Conservation (phyloP, 805 yeast species). For the Candida ulmi region DNA sequence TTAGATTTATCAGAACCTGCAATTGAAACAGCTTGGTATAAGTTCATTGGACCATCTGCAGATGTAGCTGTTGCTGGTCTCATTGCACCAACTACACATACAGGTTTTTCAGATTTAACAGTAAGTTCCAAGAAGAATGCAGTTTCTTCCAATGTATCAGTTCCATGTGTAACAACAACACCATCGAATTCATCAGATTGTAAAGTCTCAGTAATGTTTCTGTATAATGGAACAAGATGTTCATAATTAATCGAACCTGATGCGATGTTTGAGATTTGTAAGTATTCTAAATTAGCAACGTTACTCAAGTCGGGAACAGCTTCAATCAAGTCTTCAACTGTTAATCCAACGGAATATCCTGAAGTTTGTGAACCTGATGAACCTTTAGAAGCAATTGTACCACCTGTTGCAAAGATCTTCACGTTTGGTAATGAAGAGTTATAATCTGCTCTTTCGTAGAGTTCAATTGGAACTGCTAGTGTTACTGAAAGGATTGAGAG, state of each 20-base stretch:
- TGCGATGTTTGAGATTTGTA: slow-evolving; percentile 32
- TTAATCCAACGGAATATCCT: slow-evolving; percentile 47
- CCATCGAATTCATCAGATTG: slow-evolving; percentile 41
- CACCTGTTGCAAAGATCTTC: slow-evolving; percentile 53
- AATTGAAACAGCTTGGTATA: slow-evolving; percentile 61
- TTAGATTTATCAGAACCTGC: slow-evolving; percentile 46
- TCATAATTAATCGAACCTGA: slow-evolving; percentile 49
- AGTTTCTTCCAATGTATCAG: slow-evolving; percentile 65
- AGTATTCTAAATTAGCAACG: slow-evolving; percentile 51
- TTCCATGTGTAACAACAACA: slow-evolving; percentile 65
- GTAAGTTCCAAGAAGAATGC: slow-evolving; percentile 56
- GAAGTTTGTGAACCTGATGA: slow-evolving; percentile 42
- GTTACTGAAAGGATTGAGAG: not conserved
- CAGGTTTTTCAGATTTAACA: slow-evolving; percentile 27
- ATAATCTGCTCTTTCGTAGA: not conserved
- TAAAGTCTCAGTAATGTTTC: slow-evolving; percentile 40
- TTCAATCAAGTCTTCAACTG: slow-evolving; percentile 44
- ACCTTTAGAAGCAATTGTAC: slow-evolving; percentile 55
- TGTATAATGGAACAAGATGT: slow-evolving; percentile 40
- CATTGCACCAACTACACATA: slow-evolving; percentile 53
- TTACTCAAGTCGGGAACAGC: slow-evolving; percentile 51
- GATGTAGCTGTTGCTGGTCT: slow-evolving; percentile 66
- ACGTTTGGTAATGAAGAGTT: slow-evolving; percentile 19
- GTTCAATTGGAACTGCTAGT: not conserved
- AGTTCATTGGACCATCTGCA: slow-evolving; percentile 70